A percentile compares a stretch with the other conserved stretches of the same genome.
Conservation (phyloP, 306 rosid genomes). For the Cucurbita pepo region DNA sequence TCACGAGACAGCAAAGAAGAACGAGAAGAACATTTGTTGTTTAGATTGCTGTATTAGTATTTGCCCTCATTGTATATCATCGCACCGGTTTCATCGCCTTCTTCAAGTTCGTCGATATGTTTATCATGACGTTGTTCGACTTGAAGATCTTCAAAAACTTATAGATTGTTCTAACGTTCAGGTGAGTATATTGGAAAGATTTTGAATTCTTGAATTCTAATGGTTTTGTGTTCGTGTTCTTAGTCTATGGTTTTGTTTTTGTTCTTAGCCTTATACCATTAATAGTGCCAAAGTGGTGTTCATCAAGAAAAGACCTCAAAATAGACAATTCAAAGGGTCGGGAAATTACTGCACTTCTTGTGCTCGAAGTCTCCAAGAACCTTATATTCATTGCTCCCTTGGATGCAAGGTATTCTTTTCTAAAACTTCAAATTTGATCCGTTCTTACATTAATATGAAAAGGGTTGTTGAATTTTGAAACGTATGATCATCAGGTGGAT, state of each 20-base stretch:
- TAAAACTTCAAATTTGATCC: neutral
- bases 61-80: slow-evolving; percentile 86
- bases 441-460: neutral
- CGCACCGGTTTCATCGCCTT: slow-evolving; percentile 79
- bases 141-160: slow-evolving; percentile 94
- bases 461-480: neutral
- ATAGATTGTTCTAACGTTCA: slow-evolving; percentile 90
- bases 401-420: slow-evolving; percentile 66
- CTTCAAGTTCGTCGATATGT: slow-evolving; percentile 97
- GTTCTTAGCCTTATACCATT: slow-evolving; percentile 65
- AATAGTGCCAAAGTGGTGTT: slow-evolving; percentile 95
- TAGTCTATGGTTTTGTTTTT: slow-evolving; percentile 22
- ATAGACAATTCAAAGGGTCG: slow-evolving; percentile 90
- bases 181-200: slow-evolving; percentile 14
- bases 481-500: slow-evolving; percentile 35
- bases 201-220: neutral
- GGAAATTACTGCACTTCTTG: slow-evolving; percentile 94
- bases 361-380: slow-evolving; percentile 92
- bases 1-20: slow-evolving; percentile 77
- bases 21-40: slow-evolving; percentile 86
- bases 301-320: slow-evolving; percentile 92
- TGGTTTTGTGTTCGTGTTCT: neutral
- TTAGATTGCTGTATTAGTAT: slow-evolving; percentile 89
- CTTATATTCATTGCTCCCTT: slow-evolving; percentile 85
- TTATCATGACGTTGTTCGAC: slow-evolving; percentile 78